Percentiles rank a stretch among this genome's conserved stretches.
These are phyloP conservation scores for Talaromyces sp. DNA, from an alignment of 2,329 filamentous ascomycete species.

Conservation along the genomic window DNA sequence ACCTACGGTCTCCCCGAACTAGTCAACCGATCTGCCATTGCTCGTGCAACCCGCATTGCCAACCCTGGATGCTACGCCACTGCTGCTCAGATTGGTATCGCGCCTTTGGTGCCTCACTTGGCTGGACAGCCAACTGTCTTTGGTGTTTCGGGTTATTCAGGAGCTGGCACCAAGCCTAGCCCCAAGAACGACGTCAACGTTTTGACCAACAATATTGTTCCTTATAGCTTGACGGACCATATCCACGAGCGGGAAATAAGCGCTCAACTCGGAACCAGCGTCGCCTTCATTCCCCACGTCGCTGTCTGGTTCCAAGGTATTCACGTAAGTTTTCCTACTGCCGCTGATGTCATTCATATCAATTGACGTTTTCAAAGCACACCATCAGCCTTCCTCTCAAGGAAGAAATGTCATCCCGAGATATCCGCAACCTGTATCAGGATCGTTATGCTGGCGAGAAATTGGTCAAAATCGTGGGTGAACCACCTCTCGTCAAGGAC, in stretches of 20 bases:
- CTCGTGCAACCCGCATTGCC: conserved; percentile 74
- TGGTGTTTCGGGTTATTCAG: conserved; percentile 89
- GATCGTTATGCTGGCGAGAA: conserved; percentile 95
- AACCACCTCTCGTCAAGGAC: conserved; percentile 78
- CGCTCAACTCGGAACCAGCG: conserved; percentile 66
- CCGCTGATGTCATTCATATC: background rate
- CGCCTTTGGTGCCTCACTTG: conserved; percentile 74
- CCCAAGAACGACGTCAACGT: conserved; percentile 88
- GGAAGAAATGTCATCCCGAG: conserved; percentile 81
- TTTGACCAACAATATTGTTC: conserved; percentile 82
- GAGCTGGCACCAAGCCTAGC: conserved; percentile 88
- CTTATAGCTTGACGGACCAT: conserved; percentile 88
- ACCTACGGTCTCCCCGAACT: conserved; percentile 89
- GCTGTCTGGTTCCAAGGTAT: conserved; percentile 98
- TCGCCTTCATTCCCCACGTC: conserved; percentile 90
- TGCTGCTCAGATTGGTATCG: conserved; percentile 82
- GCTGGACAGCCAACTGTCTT: conserved; percentile 79
- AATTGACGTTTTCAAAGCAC: conserved; percentile 48
- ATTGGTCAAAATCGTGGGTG: conserved; percentile 86
- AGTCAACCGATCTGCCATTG: conserved; percentile 70
- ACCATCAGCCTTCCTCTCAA: conserved; percentile 87
- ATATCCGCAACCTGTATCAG: conserved; percentile 92
- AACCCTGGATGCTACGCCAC: conserved; percentile 97
- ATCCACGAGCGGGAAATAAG: conserved; percentile 93
- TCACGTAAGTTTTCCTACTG: conserved; percentile 48